phyloP scores from a whole-genome alignment of 805 yeast genomes.

The Spathaspora sp. region DNA sequence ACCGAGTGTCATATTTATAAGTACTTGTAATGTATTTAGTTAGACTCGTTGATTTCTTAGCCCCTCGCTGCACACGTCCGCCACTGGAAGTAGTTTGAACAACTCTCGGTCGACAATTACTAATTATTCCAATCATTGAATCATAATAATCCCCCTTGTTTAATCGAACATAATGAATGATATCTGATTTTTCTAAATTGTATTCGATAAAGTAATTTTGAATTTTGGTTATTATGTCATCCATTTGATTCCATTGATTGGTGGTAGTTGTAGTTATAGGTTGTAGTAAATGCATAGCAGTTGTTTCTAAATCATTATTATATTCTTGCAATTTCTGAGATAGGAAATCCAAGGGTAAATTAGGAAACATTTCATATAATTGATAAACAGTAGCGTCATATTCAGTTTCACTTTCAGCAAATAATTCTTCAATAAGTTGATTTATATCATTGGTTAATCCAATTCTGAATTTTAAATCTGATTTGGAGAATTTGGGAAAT shows the following conservation, averaged over 20 bases:
- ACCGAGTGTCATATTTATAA: conserved; percentile 13
- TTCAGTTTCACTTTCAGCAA: conserved; percentile 12
- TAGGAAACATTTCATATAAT: conserved; percentile 46
- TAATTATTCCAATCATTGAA: conserved; percentile 36
- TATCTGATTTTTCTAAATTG: conserved; percentile 2
- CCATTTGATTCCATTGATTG: conserved; percentile 9
- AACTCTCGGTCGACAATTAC: conserved; percentile 7
- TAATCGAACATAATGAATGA: conserved; percentile 19
- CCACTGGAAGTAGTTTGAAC: conserved; percentile 8
- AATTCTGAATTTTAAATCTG: conserved; percentile 24
- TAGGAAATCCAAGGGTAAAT: conserved; percentile 26
- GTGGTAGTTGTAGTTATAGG: neutral
- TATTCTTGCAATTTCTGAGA: conserved; percentile 21
- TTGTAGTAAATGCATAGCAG: conserved; percentile 9
- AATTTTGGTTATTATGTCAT: conserved; percentile 16
- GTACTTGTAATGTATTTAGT: conserved; percentile 3
- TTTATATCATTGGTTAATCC: conserved; percentile 19
- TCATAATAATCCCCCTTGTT: conserved; percentile 22
- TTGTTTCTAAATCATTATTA: conserved; percentile 20
- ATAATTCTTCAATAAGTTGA: conserved; percentile 22
- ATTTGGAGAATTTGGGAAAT: conserved; percentile 22
- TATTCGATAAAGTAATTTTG: conserved; percentile 11
- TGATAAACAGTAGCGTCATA: conserved; percentile 15
- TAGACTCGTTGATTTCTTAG: neutral
- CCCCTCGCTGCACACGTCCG: conserved; percentile 32